phyloP scores from a whole-genome alignment of 1,284 basidiomycete species.

The Pisolithus thermaeus region DNA sequence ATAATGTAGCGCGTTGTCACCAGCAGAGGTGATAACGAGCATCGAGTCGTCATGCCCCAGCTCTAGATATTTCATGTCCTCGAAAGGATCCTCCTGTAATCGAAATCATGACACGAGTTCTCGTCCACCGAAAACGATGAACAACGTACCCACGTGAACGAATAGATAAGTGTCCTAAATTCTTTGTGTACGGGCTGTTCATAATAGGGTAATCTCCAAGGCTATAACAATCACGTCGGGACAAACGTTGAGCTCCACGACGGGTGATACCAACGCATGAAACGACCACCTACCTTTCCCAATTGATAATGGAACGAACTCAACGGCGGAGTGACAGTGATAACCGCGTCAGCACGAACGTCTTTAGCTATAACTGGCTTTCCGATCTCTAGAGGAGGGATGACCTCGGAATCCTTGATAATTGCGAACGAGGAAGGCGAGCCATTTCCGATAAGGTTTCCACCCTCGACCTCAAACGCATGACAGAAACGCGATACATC shows the following conservation, averaged over 20 bases:
- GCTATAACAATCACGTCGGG: conserved; percentile 28
- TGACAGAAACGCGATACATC: conserved; percentile 57
- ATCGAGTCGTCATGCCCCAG: conserved; percentile 63
- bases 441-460: conserved; percentile 56
- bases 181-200: conserved; percentile 70
- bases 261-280: background rate
- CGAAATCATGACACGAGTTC: conserved; percentile 5
- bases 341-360: conserved; percentile 28
- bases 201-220: conserved; percentile 75
- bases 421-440: conserved; percentile 35
- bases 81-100: conserved; percentile 65
- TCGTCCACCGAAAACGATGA: background rate
- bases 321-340: conserved; percentile 52
- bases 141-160: conserved; percentile 56
- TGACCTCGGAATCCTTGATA: conserved; percentile 27
- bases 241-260: conserved; percentile 3
- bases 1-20: conserved; percentile 81
- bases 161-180: conserved; percentile 75
- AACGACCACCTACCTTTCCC: conserved; percentile 39
- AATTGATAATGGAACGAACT: conserved; percentile 76
- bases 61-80: conserved; percentile 67
- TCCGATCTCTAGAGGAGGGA: conserved; percentile 38
- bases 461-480: conserved; percentile 68
- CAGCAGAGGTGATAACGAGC: conserved; percentile 75
- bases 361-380: conserved; percentile 31